phyloP scores from a whole-genome alignment of 1,284 basidiomycete genomes.

The Sphaerobolus stellatus region DNA sequence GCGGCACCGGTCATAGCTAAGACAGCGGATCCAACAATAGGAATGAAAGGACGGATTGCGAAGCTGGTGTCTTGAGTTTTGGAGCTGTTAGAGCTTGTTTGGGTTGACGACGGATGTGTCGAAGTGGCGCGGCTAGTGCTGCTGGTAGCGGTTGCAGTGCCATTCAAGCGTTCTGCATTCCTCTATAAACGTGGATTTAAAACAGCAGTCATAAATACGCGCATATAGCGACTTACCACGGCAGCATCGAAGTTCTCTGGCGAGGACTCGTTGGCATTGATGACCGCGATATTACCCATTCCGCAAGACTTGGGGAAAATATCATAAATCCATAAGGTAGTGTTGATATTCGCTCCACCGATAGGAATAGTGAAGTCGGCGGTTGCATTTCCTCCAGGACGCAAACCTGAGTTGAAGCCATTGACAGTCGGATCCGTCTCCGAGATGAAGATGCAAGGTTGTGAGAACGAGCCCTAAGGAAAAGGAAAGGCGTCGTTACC shows the following conservation, averaged over 20 bases:
- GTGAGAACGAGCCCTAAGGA: too few relatives aligned
- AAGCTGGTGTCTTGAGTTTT: neutral
- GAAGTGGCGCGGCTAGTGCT: neutral
- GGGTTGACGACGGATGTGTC: neutral
- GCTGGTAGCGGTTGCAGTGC: slow-evolving; percentile 33
- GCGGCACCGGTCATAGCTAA: too few relatives aligned
- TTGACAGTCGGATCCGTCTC: slow-evolving; percentile 48
- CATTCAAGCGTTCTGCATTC: slow-evolving; percentile 54
- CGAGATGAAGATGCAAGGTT: slow-evolving; percentile 52
- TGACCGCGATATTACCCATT: slow-evolving; percentile 57
- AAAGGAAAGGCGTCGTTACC: too few relatives aligned
- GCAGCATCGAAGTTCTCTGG: slow-evolving; percentile 54
- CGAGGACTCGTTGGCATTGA: slow-evolving; percentile 52
- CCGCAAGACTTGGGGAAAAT: slow-evolving; percentile 44
- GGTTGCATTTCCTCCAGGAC: slow-evolving; percentile 47
- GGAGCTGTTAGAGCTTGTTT: neutral
- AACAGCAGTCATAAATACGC: slow-evolving; percentile 6
- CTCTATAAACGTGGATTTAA: slow-evolving; percentile 31
- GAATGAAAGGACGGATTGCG: neutral
- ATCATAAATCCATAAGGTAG: slow-evolving; percentile 63
- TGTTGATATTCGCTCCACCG: slow-evolving; percentile 38
- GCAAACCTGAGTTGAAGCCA: slow-evolving; percentile 56
- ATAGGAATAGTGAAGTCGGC: slow-evolving; percentile 42
- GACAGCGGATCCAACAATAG: too few relatives aligned
- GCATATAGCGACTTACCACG: slow-evolving; percentile 35